phyloP scores from a whole-genome alignment of 2,329 filamentous ascomycete genomes.

The Alternaria ventricosa region DNA sequence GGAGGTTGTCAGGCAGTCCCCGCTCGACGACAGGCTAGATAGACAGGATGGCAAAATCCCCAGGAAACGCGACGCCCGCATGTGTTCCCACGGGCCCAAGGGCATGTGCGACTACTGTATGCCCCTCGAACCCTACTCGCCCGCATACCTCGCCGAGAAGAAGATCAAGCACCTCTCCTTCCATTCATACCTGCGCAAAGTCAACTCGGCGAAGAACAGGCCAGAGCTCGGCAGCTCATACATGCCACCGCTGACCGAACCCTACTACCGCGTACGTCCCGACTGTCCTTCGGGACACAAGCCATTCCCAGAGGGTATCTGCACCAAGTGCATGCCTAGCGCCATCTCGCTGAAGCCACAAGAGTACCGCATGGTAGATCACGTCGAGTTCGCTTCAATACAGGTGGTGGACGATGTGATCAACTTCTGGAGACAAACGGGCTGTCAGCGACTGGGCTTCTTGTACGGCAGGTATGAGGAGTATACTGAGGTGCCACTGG shows the following conservation, averaged over 20 bases:
- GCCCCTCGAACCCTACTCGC: conserved; percentile 90
- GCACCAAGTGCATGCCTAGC: conserved; percentile 96
- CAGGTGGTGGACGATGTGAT: conserved; percentile 87
- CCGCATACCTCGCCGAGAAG: conserved; percentile 88
- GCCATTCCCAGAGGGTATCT: conserved; percentile 94
- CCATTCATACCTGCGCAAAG: conserved; percentile 90
- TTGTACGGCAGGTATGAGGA: conserved; percentile 90
- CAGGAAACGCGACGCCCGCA: conserved; percentile 74
- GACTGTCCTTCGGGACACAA: conserved; percentile 94
- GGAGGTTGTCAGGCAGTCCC: conserved; percentile 89
- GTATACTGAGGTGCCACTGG: conserved; percentile 90
- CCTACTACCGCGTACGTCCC: conserved; percentile 85
- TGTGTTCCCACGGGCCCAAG: conserved; percentile 95
- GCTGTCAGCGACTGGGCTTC: conserved; percentile 83
- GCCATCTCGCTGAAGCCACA: conserved; percentile 96
- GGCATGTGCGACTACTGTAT: conserved; percentile 99
- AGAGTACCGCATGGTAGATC: conserved; percentile 94
- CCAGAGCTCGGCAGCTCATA: conserved; percentile 92
- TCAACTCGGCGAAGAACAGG: conserved; percentile 96
- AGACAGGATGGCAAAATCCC: conserved; percentile 88
- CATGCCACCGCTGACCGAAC: conserved; percentile 92
- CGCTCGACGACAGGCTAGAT: conserved; percentile 85
- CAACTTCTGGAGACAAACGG: conserved; percentile 88
- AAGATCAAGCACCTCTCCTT: conserved; percentile 99
- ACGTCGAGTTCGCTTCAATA: conserved; percentile 92